Percentiles rank a stretch among this genome's conserved stretches.
These are phyloP conservation scores for Solanum chiquidenum DNA, from an alignment of 257 asterid species.

Conservation along the genomic window DNA sequence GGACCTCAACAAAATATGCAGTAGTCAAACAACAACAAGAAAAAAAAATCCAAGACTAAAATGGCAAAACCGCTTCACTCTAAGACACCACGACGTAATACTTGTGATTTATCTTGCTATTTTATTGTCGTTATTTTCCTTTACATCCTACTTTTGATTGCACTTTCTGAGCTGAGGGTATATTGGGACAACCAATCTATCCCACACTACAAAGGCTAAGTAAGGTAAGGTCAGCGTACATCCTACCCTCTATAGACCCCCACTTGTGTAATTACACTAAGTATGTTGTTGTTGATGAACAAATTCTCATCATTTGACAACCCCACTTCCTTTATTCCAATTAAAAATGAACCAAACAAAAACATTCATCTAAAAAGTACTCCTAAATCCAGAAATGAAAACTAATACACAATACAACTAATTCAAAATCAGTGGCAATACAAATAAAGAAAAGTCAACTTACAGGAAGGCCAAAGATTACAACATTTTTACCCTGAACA, in stretches of 20 bases:
- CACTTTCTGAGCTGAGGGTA: not conserved
- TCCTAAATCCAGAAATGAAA: not conserved
- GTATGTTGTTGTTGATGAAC: not conserved
- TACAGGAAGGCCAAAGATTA: conserved; percentile 96
- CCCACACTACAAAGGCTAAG: not conserved
- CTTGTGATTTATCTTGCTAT: not conserved
- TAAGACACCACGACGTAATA: not conserved
- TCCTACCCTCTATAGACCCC: not conserved
- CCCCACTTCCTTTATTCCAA: not conserved
- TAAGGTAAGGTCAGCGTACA: not conserved
- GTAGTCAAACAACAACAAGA: not conserved
- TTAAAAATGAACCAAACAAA: not conserved
- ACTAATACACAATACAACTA: not conserved
- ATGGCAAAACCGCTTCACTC: not conserved
- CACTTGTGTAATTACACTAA: not conserved
- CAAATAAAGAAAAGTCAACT: conserved; percentile 5
- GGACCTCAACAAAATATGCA: not conserved
- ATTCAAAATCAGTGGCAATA: not conserved
- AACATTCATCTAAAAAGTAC: not conserved
- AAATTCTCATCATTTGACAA: not conserved
- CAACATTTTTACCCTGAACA: conserved; percentile 86
- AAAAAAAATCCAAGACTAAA: not conserved
- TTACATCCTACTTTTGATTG: not conserved
- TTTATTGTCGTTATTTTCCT: not conserved
- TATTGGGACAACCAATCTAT: not conserved